Percentiles rank a stretch among this genome's conserved stretches.
Conservation (phyloP, 345 rosid species). For the Citrus sp. region DNA sequence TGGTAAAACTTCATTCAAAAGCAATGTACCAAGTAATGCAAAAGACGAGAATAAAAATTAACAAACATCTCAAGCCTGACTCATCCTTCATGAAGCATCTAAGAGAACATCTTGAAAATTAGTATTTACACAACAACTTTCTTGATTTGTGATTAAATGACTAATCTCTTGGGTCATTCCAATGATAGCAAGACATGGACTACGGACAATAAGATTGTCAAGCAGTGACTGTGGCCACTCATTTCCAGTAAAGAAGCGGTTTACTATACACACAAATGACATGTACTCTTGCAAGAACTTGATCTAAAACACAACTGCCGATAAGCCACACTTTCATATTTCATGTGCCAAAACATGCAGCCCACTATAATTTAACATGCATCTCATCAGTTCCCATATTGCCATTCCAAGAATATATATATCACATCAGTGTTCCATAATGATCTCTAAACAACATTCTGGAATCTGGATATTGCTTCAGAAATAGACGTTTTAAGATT, state of each 20-base stretch:
- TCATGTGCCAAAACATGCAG: neutral
- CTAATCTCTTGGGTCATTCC: neutral
- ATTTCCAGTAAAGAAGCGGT: neutral
- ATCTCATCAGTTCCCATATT: neutral
- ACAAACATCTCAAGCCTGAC: neutral
- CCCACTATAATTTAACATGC: neutral
- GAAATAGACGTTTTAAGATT: neutral
- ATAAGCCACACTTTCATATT: neutral
- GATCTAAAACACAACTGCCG: neutral
- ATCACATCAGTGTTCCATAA: neutral
- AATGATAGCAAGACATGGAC: neutral
- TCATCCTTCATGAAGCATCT: neutral
- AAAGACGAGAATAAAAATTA: neutral
- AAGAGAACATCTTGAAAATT: neutral
- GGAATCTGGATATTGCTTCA: neutral
- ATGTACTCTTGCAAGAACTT: neutral
- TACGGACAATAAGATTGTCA: neutral
- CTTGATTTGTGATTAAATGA: neutral
- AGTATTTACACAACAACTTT: neutral
- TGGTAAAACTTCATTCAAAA: slow-evolving; percentile 6
- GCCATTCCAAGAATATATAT: neutral
- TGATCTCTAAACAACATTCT: neutral
- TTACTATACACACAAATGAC: neutral
- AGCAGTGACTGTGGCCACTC: neutral
- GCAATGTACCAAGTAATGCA: neutral